phyloP scores from a whole-genome alignment of 345 rosid genomes.

The Kandelia obovata region DNA sequence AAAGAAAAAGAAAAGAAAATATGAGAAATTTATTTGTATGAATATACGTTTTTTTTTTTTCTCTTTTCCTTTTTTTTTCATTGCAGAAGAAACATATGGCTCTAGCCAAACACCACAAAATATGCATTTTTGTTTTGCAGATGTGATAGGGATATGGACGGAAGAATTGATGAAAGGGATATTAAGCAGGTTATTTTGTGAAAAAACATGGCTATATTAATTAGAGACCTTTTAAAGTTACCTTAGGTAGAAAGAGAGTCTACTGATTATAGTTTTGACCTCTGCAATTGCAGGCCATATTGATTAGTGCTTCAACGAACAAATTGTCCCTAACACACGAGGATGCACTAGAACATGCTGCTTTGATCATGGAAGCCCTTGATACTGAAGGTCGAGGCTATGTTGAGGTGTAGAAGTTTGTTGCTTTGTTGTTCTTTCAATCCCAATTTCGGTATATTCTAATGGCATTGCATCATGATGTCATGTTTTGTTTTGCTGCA shows the following conservation, averaged over 20 bases:
- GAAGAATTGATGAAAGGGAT: constrained; percentile 32
- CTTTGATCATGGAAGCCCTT: constrained; percentile 36
- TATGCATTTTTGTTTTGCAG: constrained; percentile 18
- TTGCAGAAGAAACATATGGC: too few species aligned
- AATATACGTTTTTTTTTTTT: too few species aligned
- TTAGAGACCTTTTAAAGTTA: too few species aligned
- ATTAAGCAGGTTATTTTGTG: constrained; percentile 33
- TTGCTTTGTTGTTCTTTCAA: background rate
- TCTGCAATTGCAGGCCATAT: constrained; percentile 26
- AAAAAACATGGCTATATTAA: too few species aligned
- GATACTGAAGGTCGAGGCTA: constrained; percentile 33
- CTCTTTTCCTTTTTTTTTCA: background rate
- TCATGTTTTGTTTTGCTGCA: constrained; percentile 9
- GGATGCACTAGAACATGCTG: constrained; percentile 40
- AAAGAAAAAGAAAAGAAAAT: too few species aligned
- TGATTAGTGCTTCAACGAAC: constrained; percentile 38
- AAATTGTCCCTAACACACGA: constrained; percentile 36
- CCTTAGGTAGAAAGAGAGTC: background rate
- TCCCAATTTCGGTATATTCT: too few species aligned
- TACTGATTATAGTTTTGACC: background rate
- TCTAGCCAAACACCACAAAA: background rate
- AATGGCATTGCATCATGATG: too few species aligned
- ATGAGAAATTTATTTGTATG: too few species aligned
- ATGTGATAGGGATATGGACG: constrained; percentile 47
- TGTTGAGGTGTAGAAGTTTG: constrained; percentile 33